Evolutionary conservation across 2,329 filamentous ascomycete species (phyloP), one percentile per base, ranked within the genome.

Genomic region (Phialophora verrucosa): DNA sequence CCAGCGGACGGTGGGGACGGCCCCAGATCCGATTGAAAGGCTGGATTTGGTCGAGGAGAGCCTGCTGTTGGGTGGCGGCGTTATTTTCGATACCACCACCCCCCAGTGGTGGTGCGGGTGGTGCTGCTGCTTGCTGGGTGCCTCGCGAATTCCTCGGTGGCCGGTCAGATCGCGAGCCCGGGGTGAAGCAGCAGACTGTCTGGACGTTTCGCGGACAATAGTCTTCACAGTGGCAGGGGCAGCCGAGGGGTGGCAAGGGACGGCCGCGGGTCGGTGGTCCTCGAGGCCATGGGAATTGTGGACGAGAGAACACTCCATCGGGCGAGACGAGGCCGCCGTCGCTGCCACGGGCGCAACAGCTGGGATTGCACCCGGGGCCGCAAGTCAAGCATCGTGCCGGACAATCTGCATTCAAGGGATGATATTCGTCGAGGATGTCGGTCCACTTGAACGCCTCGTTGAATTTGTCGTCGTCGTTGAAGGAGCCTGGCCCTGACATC

Each of bases 381-480:
- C 68, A 69, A 25, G 59, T 60, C 23, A 38, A 25, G 29, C 66
- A 68, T 38, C 44, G 25, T 5, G 60, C 20, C n/a, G 59, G 31
- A 51, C 66, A 68, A 27, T 57, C 58, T 2, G 49, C 50, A 31
- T 32, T 53, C 2, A 58, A 12, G 8, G 55, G 56, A 10, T 20
- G 27, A 23, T 58, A 56, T 12, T 42, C 56, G 51, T 67, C 29
- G 25, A 67, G 35, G 25, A 69, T 49, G 51, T 69, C 63, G 54
- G 42, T 53, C 68, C 68, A 69, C 54, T 65, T 67, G 56, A 65
- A 61, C 0, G 38, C n/a, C 5, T 55, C 42, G n/a, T 65, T 53
- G 53, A 67, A 64, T 12, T 61, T 38, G 5, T 35, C 14, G 31
- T 25, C 47, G 27, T 32, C 27, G 25, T 47, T 49, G 25, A 49